Evolutionary conservation across 2,329 filamentous ascomycete genomes (phyloP).

Genomic region (Coniochaeta ligniaria): DNA sequence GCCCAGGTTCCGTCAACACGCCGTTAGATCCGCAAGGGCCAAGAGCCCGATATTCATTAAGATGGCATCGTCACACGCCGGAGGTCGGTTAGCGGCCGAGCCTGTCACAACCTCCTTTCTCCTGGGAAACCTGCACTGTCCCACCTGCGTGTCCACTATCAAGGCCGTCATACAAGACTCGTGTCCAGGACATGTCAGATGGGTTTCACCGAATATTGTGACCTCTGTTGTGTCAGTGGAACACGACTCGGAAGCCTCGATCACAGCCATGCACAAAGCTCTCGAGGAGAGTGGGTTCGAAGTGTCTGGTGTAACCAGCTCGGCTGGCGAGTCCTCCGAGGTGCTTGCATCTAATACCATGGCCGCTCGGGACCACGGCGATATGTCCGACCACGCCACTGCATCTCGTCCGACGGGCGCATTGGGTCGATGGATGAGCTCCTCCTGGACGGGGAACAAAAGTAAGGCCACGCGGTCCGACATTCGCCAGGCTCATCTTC

Average conservation of each 20-base stretch:
- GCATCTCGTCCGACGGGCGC: conserved; percentile 5
- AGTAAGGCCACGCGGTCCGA: conserved; percentile 11
- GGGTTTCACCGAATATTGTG: conserved; percentile 64
- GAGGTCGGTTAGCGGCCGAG: neutral
- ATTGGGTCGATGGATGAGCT: conserved; percentile 17
- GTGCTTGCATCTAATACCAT: conserved; percentile 12
- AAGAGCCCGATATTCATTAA: conserved; percentile 8
- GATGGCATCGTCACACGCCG: conserved; percentile 9
- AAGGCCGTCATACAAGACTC: conserved; percentile 45
- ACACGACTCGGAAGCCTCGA: conserved; percentile 41
- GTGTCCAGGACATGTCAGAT: conserved; percentile 38
- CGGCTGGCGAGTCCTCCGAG: conserved; percentile 19
- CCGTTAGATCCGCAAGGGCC: conserved; percentile 3
- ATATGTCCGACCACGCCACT: conserved; percentile 5
- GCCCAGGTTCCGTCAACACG: neutral
- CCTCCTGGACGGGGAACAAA: conserved; percentile 12
- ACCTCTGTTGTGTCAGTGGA: conserved; percentile 60
- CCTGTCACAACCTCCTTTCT: conserved; percentile 52
- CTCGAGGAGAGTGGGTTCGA: conserved; percentile 54
- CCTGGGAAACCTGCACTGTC: conserved; percentile 70
- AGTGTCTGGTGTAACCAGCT: conserved; percentile 38
- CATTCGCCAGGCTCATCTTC: conserved; percentile 26
- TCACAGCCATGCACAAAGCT: conserved; percentile 32
- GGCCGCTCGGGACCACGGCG: conserved; percentile 9
- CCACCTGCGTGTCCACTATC: conserved; percentile 64